Evolutionary conservation across 1,284 basidiomycete species (phyloP), one percentile per base, ranked within the genome.

Genomic region (Ceratobasidium sp.): DNA sequence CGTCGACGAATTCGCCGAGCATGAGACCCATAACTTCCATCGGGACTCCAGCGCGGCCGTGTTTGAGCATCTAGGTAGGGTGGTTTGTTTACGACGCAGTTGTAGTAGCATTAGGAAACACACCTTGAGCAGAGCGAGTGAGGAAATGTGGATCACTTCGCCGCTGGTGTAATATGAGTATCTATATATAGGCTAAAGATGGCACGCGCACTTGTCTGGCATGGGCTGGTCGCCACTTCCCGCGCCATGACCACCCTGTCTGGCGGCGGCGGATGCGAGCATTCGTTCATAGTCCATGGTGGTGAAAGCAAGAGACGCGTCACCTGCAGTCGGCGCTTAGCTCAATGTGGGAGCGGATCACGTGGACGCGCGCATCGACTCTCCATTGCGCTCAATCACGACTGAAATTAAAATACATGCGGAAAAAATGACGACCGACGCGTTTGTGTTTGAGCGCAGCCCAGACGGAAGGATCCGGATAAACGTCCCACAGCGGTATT

Each of bases 11-110:
- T 83, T 99, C 97, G 33, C 98, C 98, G 35, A 99, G 89, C 95
- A 99, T 97, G 76, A 99, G 90, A 80, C 98, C 98, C 98, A 99
- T 99, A 81, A 99, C 98, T 86, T 99, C 98, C 94, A 99, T 98
- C 13, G 98, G 98, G 47, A 99, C 98, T 80, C 98, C 98, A 37
- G 98, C 97, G 74, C 98, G 92, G 23, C 98, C 98, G 83, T 99
- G 98, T 86, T 99, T 99, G 80, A 99, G 88, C 98, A 99, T 99
- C 96, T 98, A 54, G 37, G 31, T 4, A 31, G 15, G 26, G 53
- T 56, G 39, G 35, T 61, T 15, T 23, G 54, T 31, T 47, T 17
- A 37, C 13, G 77, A 53, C 68, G n/a, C 61, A 13, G 6, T 31
- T 56, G 31, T 20, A 7, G 26, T 65, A 61, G 28, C 20, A 35